Base-by-base conservation (phyloP, 2,329 filamentous ascomycete genomes). In the Fusarium dimerum region DNA sequence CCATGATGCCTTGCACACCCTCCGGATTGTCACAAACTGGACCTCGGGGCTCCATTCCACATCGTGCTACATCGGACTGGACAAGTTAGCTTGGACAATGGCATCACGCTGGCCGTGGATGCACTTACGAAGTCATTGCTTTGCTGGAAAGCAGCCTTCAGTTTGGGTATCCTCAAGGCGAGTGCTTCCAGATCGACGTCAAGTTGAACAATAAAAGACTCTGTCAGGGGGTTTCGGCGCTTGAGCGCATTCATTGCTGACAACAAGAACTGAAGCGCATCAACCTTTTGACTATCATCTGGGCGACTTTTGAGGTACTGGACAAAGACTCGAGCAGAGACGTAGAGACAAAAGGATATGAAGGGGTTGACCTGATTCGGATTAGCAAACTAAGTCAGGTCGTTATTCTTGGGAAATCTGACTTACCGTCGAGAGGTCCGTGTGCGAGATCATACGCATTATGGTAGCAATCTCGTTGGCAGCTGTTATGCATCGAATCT, bases 301-400 rank as follows among this genome's bases (percentile, higher is more conserved):
- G 92, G 91, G n/a, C 88, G 82, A 51, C 89, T 94, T 72, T 96
- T 97, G n/a, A 97, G 79, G 66, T 95, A 97, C 69, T 97, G 93
- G 8, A 97, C 88, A 66, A 97, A 97, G 0, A 97, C 93, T 47
- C 94, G 84, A 18, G 93, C 90, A 11, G 93, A 89, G n/a, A 97
- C 92, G 64, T 97, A 97, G 41, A 99, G 81, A 67, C 92, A 96
- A 72, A 97, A 97, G 0, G 91, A 92, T 63, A 96, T 88, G 69
- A 97, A 97, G 0, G 93, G 91, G 61, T 97, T 96, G 84, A 96
- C 90, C 91, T 97, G 55, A 12, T 2, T 6, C 6, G 43, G 47
- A 52, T 73, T 52, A 70, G 60, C 40, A n/a, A 40, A 36, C 32
- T 26, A 26, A 7, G 20, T 7, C 7, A 26, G 5, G 20, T 7